Base-by-base conservation (phyloP, 768 basidiomycete species). In the Suillus weaverae region DNA sequence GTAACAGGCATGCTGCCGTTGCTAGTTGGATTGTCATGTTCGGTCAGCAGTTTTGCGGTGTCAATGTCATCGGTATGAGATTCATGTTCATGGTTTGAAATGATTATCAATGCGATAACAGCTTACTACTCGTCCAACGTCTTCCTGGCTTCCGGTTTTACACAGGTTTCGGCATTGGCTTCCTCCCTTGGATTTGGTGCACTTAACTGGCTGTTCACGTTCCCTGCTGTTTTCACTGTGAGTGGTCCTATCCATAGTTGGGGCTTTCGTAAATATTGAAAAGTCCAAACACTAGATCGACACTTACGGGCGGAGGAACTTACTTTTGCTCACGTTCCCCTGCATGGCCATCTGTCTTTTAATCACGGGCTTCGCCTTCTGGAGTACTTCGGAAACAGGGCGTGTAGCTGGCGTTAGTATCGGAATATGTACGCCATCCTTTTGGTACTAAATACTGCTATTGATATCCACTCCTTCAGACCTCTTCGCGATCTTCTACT, bases 51-150 rank as follows among this genome's bases (percentile, higher is more conserved):
- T 90, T 92, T 82, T 91, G 90, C 70, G 91, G 91, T 64, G 86
- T 93, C 77, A 92, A 92, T 75, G 87, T 88, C 63, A 84, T 84
- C 66, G 71, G 73, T 51, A 62, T 66, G 70, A 67, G n/a, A 38
- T 8, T n/a, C 5, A 1, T 55, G 11, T 48, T 9, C n/a, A n/a
- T 6, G 20, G 18, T 9, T 41, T 7, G 56, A 14, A 38, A 16
- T 7, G 26, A 38, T 20, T 50, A 48, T 48, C 68, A 30, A 14
- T 6, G 14, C 4, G 32, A 43, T 22, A 1, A 80, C 79, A 69
- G 89, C 92, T 7, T 95, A 91, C 80, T 94, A 94, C 74, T 92
- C 90, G 1, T 89, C 89, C 1, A 86, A 83, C 35, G 85, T 95
- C 75, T 94, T 95, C 78, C 68, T 80, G 9, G 38, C 82, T 5